phyloP scores from a whole-genome alignment of 23 red algal species.

The Chondrus crispus region DNA sequence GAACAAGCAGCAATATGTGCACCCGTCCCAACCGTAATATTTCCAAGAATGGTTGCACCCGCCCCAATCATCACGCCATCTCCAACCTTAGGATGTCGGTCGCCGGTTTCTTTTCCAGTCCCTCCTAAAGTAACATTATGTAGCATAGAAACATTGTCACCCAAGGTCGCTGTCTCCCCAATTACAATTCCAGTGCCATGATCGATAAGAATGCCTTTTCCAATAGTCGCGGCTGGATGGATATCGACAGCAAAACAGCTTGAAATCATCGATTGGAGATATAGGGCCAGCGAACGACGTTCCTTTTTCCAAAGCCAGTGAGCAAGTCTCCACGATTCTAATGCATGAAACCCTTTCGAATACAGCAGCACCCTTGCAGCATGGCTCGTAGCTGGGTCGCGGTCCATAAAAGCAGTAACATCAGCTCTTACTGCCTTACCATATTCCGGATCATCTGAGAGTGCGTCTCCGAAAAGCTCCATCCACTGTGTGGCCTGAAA shows the following conservation, averaged over 20 bases:
- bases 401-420: conserved; percentile 76
- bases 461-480: conserved; percentile 79
- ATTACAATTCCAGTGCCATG: conserved; percentile 97
- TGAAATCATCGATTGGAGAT: conserved; percentile 88
- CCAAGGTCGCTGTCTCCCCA: conserved; percentile 93
- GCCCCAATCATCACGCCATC: conserved; percentile 97
- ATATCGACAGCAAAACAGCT: conserved; percentile 95
- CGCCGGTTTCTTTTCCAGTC: conserved; percentile 91
- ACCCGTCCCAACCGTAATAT: conserved; percentile 85
- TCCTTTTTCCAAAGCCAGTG: conserved; percentile 88
- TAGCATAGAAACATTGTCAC: conserved; percentile 87
- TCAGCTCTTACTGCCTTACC: conserved; percentile 80
- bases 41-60: conserved; percentile 91
- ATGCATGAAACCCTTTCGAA: conserved; percentile 90
- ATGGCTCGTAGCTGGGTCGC: conserved; percentile 90
- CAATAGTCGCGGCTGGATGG: conserved; percentile 94
- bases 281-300: conserved; percentile 73
- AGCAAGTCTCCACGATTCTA: conserved; percentile 82
- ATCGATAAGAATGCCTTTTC: conserved; percentile 86
- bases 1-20: conserved; percentile 90
- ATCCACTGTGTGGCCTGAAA: conserved; percentile 95
- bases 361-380: conserved; percentile 84
- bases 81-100: conserved; percentile 94
- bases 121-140: conserved; percentile 99
- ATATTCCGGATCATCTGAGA: conserved; percentile 60